Conservation (phyloP, 495 filamentous ascomycete species). For the Aspergillus affinis region DNA sequence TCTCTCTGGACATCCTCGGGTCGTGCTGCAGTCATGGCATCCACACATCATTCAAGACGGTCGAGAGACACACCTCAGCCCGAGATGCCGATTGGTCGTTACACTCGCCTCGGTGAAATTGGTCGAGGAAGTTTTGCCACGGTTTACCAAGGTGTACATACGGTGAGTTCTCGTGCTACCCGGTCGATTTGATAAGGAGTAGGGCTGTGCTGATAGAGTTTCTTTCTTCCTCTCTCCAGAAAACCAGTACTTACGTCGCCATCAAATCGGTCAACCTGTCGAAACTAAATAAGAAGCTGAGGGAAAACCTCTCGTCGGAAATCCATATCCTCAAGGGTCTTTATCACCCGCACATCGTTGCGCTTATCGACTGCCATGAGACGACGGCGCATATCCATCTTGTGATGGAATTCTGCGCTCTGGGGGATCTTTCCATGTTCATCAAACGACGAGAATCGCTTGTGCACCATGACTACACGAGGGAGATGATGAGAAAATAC, state of each 20-base stretch:
- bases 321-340: constrained; percentile 90
- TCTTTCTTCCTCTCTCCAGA: constrained; percentile 30
- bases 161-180: constrained; percentile 54
- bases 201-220: background rate
- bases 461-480: constrained; percentile 69
- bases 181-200: background rate
- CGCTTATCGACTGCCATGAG: constrained; percentile 90
- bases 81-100: constrained; percentile 73
- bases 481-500: constrained; percentile 87
- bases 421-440: constrained; percentile 90
- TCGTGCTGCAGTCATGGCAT: constrained; percentile 35
- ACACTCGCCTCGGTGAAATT: constrained; percentile 78
- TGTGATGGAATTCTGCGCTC: constrained; percentile 97
- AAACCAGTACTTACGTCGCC: constrained; percentile 71
- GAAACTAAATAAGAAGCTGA: constrained; percentile 91
- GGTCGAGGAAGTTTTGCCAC: constrained; percentile 95
- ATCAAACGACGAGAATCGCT: constrained; percentile 89
- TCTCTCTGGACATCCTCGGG: constrained; percentile 13
- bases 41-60: constrained; percentile 42
- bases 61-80: constrained; percentile 41
- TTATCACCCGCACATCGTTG: constrained; percentile 95
- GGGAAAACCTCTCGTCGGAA: constrained; percentile 92
- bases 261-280: constrained; percentile 92
- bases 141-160: constrained; percentile 82
- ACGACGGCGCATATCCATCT: constrained; percentile 85